Evolutionary conservation across 1,284 basidiomycete species (phyloP), one percentile per base, ranked within the genome.

Genomic region (Garcileccinum viscosum): DNA sequence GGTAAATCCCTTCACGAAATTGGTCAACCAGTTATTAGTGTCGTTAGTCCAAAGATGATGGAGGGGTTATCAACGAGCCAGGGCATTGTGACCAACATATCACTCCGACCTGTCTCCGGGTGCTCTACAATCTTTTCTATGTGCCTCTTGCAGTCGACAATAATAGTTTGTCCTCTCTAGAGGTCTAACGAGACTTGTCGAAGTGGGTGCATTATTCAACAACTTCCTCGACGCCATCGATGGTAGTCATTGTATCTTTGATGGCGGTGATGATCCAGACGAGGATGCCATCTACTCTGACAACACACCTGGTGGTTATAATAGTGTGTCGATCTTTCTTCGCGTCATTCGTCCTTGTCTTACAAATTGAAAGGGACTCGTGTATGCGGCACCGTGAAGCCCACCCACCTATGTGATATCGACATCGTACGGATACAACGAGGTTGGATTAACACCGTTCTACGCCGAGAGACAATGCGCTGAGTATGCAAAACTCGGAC

Each of bases 181-280:
- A 19, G 19, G 24, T 47, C 11, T 64, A 9, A 53, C 22, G 30
- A 27, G 14, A 38, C 14, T 14, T 59, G 38, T 19, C 40, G 15
- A n/a, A 15, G 12, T 5, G 79, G 84, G 84, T 47, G 85, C 82
- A 42, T 84, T 81, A 1, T 85, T 85, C 73, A 79, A 85, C 73
- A 84, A 83, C 69, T 80, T 82, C 72, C 79, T 87, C 8, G 86
- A 87, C 64, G 82, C 83, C 9, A 77, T 85, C 24, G 87, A 88
- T 58, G 82, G 79, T 0, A 82, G 83, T 0, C 92, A 85, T 78
- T 92, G 91, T 73, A 86, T 84, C 0, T 90, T 86, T 65, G 86
- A 89, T 64, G 89, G 89, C 2, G 88, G 89, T 4, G 88, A 91
- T 63, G 85, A 89, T 73, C 84, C 84, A 9, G 73, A 38, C 1